Conservation (phyloP, 1,284 basidiomycete species). For the Rhodotorula sp. region DNA sequence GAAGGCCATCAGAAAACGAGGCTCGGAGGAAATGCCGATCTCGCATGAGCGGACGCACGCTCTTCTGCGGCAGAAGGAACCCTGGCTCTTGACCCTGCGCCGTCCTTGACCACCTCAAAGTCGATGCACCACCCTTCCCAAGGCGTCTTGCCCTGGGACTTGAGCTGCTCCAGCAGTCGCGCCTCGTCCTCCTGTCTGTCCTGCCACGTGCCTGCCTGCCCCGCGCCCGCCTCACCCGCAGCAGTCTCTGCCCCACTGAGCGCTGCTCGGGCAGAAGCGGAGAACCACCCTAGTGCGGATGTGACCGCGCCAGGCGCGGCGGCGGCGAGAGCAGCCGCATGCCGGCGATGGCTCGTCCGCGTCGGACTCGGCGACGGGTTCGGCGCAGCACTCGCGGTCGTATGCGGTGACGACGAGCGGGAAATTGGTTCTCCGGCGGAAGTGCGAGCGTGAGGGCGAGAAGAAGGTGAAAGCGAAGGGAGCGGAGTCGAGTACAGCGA, state of each 20-base stretch:
- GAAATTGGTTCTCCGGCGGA: background rate
- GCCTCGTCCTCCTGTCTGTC: constrained; percentile 23
- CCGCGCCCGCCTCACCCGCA: background rate
- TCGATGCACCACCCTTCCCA: constrained; percentile 36
- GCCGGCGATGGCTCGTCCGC: background rate
- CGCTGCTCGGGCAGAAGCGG: constrained; percentile 20
- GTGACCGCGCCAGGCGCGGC: constrained; percentile 21
- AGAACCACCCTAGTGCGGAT: constrained; percentile 36
- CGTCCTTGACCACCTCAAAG: constrained; percentile 21
- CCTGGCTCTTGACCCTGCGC: background rate
- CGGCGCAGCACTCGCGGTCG: background rate
- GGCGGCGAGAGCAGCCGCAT: background rate
- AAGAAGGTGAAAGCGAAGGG: background rate
- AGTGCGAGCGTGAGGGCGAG: background rate
- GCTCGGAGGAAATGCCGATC: background rate
- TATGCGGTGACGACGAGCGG: background rate
- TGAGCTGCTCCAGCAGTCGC: background rate
- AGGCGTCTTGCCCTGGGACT: background rate
- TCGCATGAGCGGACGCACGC: background rate
- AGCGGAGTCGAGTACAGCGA: constrained; percentile 23
- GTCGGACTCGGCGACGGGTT: background rate
- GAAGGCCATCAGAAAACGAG: background rate
- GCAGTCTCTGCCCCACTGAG: background rate
- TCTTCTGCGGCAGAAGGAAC: constrained; percentile 15
- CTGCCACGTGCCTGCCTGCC: too few relatives aligned